Evolutionary conservation across 345 rosid genomes (phyloP), one percentile per base, ranked within the genome.

Genomic region (Nasturtium officinale): DNA sequence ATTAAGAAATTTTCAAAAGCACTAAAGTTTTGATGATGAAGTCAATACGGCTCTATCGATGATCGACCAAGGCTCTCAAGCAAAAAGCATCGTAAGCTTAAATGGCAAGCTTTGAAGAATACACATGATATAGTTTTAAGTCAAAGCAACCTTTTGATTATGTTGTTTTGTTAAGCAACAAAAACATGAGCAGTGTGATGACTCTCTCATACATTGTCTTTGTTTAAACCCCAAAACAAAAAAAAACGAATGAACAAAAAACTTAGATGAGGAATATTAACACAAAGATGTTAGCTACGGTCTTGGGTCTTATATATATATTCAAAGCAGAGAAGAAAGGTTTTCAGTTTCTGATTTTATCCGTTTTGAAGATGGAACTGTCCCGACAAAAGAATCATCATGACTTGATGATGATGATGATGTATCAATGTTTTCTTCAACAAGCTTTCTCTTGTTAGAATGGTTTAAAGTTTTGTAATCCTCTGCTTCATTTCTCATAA

Each of bases 361-460:
- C 42, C 66, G 45, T 53, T 75, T 75, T 13, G 69, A 53, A 61
- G 79, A 37, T 61, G 48, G 46, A 40, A 8, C 32, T 17, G 45
- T 69, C 12, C 33, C 25, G 61, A 43, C 25, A 20, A 26, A 32
- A 30, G 48, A 53, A 61, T 61, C 42, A 61, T 52, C 69, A 52
- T 43, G 64, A 68, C 21, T 67, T 60, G 68, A 58, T 43, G 72
- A 45, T 57, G 57, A 5, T 43, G 78, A 54, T 45, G 78, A 40
- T 60, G 60, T 32, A 65, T 64, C 80, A 38, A 12, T 57, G 37
- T 29, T 26, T 29, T 65, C 63, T 48, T 61, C 56, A 3, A 17
- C 76, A 57, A 59, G 43, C 63, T 83, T 83, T 75, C 89, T 82
- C 74, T 87, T 86, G 63, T 65, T 21, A 69, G 37, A 68, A 35